A percentile compares a stretch with the other conserved stretches of the same genome.
Evolutionary conservation across 805 yeast species (phyloP).

Genomic region (Jamesozyma gamospora): DNA sequence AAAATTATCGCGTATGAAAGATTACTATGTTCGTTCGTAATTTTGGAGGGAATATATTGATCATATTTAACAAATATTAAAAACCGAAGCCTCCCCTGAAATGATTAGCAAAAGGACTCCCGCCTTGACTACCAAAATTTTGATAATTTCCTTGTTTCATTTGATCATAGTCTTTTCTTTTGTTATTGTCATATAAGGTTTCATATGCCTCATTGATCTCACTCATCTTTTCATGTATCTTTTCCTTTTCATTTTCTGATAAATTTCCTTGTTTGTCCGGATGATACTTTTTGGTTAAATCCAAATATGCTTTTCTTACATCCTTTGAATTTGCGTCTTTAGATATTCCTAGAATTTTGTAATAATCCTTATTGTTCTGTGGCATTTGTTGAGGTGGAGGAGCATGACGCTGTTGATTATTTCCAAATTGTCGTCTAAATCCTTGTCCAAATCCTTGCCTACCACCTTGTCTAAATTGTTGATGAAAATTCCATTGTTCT

Average conservation of each 20-base stretch:
- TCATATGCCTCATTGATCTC: conserved; percentile 91
- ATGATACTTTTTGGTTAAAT: conserved; percentile 69
- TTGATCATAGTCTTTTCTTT: conserved; percentile 55
- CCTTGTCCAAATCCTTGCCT: conserved; percentile 8
- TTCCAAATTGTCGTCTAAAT: conserved; percentile 34
- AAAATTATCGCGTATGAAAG: too few relatives aligned
- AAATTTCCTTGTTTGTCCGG: conserved; percentile 78
- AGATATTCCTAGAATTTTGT: conserved; percentile 62
- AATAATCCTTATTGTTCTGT: conserved; percentile 53
- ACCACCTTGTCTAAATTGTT: conserved; percentile 36
- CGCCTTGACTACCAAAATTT: conserved; percentile 5
- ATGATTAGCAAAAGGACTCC: conserved; percentile 6
- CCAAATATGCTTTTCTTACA: conserved; percentile 72
- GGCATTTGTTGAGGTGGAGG: conserved; percentile 24
- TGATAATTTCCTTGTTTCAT: conserved; percentile 21
- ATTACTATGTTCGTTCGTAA: too few relatives aligned
- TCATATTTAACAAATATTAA: too few relatives aligned
- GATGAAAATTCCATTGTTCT: conserved; percentile 35
- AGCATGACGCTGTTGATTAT: conserved; percentile 27
- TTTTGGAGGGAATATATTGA: too few relatives aligned
- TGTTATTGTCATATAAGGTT: conserved; percentile 57
- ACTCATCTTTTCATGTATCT: conserved; percentile 78
- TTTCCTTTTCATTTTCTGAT: conserved; percentile 49
- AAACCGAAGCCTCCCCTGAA: conserved; percentile 3
- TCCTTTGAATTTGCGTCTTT: conserved; percentile 59